phyloP scores from a whole-genome alignment of 1,284 basidiomycete genomes.

The Microbotryum silenes-acaulis region DNA sequence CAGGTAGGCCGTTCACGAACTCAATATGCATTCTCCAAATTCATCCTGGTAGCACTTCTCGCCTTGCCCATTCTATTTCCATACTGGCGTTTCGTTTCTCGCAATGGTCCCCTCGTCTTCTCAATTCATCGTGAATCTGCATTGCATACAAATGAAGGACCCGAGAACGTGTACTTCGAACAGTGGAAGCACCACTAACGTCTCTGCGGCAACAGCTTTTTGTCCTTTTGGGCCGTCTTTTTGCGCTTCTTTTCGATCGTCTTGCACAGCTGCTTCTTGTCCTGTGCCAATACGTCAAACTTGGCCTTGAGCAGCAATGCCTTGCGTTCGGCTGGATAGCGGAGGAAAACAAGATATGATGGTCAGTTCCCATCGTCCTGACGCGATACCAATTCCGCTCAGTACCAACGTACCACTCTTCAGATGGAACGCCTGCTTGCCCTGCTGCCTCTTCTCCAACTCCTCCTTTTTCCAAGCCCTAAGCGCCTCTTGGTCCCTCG shows the following conservation, averaged over 20 bases:
- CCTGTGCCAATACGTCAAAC: constrained; percentile 30
- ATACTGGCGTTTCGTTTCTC: no score
- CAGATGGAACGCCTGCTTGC: constrained; percentile 79
- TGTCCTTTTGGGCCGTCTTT: constrained; percentile 31
- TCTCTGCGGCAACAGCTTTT: constrained; percentile 28
- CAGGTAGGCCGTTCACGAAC: no score
- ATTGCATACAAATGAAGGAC: no score
- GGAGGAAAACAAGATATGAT: no score
- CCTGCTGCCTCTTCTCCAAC: constrained; percentile 59
- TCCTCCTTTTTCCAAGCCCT: constrained; percentile 58
- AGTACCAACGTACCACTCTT: constrained; percentile 59
- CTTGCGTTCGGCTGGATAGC: constrained; percentile 22
- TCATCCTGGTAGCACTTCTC: no score
- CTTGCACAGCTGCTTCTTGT: constrained; percentile 35
- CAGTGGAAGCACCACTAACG: background rate
- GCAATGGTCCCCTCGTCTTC: no score
- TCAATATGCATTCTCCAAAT: no score
- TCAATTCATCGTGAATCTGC: no score
- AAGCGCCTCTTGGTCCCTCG: constrained; percentile 50
- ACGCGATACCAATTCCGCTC: background rate
- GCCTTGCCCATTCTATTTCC: no score
- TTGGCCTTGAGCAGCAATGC: constrained; percentile 32
- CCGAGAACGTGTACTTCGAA: no score
- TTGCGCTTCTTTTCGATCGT: constrained; percentile 30
- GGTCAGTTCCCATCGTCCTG: no score